These are phyloP conservation scores for Poterioochromonas sp. DNA, from an alignment of 352 stramenopile genomes.

Conservation along the genomic window DNA sequence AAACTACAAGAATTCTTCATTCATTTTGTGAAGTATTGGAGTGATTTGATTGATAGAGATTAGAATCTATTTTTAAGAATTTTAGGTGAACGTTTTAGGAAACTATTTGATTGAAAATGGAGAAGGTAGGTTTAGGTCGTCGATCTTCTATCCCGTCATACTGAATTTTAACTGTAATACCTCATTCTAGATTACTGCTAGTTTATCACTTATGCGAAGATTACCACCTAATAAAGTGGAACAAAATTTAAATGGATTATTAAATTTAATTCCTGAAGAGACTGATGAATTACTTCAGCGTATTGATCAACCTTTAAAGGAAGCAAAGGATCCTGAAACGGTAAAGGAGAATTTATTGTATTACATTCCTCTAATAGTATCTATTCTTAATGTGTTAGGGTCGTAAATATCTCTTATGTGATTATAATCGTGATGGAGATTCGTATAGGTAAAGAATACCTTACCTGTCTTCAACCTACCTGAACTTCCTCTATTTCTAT, in stretches of 20 bases:
- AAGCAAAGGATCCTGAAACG: conserved; percentile 66
- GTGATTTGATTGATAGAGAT: no score
- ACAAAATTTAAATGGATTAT: conserved; percentile 64
- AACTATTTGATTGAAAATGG: no score
- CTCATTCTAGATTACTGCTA: conserved; percentile 28
- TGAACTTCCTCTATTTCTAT: conserved; percentile 16
- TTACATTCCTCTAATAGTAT: not conserved
- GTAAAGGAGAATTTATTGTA: conserved; percentile 70
- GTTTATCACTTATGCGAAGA: conserved; percentile 45
- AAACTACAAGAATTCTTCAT: no score
- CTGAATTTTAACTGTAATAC: not conserved
- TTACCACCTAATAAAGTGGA: conserved; percentile 70
- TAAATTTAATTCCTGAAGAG: conserved; percentile 62
- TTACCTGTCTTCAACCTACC: not conserved
- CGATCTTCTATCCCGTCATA: no score
- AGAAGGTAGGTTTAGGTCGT: no score
- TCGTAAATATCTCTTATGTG: conserved; percentile 54
- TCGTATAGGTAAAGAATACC: conserved; percentile 54
- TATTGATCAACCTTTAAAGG: conserved; percentile 78
- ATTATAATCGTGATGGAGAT: conserved; percentile 88
- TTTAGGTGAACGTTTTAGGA: no score
- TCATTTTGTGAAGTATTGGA: no score
- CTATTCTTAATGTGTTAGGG: conserved; percentile 3
- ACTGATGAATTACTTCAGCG: conserved; percentile 81
- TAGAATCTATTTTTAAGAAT: no score